Base-by-base conservation (phyloP, 768 basidiomycete species). In the Lyophyllum decastes region DNA sequence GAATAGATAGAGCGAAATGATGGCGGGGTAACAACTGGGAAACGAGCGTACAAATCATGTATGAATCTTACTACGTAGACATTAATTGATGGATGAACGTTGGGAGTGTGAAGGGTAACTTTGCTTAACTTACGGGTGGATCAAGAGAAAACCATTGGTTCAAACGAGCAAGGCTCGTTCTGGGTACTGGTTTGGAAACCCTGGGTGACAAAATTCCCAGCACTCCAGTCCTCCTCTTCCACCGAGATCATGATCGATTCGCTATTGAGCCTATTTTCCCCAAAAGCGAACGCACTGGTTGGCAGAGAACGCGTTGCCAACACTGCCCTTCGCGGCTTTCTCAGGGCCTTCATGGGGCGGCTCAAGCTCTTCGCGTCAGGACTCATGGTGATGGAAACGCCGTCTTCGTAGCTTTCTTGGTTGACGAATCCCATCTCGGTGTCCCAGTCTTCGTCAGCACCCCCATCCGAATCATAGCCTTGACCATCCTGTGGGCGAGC, bases 161-260 rank as follows among this genome's bases (percentile, higher is more conserved):
- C 55, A 34, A 55, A 58, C 27, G 52, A 45, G 7, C 25, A 16
- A 34, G 57, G 11, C 30, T 54, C 17, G 30, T 49, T 34, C 30
- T 51, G 22, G n/a, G n/a, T 5, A 41, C 40, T 19, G 34, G 46
- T 33, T 17, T 51, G 24, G 3, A 50, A 48, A 44, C 30, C 34
- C 38, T 58, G 59, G 48, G 57, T 35, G 30, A 63, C 54, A 55
- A 66, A 57, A 27, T 25, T 58, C 10, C 66, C 60, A 22, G 64
- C 54, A 63, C 78, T 80, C 78, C 78, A 79, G 64, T 80, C 80
- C 40, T 77, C 73, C 53, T 73, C 69, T 25, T 52, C 55, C 11
- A 59, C 59, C 35, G 53, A 35, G 16, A 56, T 52, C 57, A 61
- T 57, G 34, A 61, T 16, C 49, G 22, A 59, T 49, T 56, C 61